Conservation (phyloP, 129 eudicot genomes). For the Gnaphalium uliginosum region DNA sequence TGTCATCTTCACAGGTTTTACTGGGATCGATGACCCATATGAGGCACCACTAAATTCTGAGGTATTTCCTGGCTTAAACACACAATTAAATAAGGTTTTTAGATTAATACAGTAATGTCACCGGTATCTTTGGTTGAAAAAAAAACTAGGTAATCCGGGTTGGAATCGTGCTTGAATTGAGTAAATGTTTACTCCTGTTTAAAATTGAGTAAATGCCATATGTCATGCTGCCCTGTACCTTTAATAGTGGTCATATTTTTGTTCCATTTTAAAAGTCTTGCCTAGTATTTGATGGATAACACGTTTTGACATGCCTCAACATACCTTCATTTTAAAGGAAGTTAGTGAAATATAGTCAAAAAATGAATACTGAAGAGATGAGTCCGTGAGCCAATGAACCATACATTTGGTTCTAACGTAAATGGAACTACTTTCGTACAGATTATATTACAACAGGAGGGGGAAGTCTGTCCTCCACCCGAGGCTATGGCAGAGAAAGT, state of each 20-base stretch:
- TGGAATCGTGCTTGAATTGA: neutral
- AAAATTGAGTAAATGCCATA: neutral
- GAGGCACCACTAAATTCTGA: constrained; percentile 83
- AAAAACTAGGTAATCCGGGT: neutral
- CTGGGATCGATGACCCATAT: constrained; percentile 94
- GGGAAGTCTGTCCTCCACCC: constrained; percentile 58
- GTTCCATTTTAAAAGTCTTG: neutral
- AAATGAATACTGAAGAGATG: neutral
- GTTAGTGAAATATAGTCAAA: neutral
- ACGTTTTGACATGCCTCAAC: neutral
- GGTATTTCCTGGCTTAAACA: constrained; percentile 40
- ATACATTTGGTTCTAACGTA: neutral
- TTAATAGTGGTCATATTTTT: neutral
- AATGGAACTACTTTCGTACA: constrained; percentile 29
- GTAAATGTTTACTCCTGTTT: neutral
- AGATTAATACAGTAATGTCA: neutral
- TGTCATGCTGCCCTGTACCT: neutral
- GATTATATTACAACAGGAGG: constrained; percentile 69
- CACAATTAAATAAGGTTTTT: too few relatives aligned
- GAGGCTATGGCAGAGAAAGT: constrained; percentile 65
- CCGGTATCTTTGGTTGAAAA: neutral
- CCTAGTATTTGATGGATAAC: neutral
- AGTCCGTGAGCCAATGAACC: neutral
- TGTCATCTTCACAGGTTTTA: constrained; percentile 65
- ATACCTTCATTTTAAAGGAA: neutral